A percentile compares a stretch with the other conserved stretches of the same genome.
phyloP scores from a whole-genome alignment of 352 stramenopile species.

The Phytophthora lateralis region DNA sequence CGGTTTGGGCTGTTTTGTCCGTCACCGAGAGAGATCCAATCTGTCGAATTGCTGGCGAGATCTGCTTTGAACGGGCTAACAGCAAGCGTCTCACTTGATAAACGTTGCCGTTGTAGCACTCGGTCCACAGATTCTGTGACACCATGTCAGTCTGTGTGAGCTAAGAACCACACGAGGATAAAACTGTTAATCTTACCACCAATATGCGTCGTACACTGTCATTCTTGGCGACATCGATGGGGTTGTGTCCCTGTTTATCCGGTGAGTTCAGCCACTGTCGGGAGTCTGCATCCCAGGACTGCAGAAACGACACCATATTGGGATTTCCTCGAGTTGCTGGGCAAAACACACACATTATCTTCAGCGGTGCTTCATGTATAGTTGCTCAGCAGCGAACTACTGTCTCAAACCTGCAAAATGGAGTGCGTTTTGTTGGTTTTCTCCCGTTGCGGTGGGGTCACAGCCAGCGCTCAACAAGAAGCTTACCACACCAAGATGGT shows the following conservation, averaged over 20 bases:
- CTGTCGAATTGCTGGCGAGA: not conserved
- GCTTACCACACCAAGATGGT: slow-evolving; percentile 24
- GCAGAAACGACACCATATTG: slow-evolving; percentile 41
- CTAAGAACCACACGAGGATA: not conserved
- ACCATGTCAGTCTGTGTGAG: not conserved
- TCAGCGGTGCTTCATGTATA: not conserved
- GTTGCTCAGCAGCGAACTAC: not conserved
- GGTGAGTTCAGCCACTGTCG: slow-evolving; percentile 32
- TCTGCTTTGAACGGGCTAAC: slow-evolving; percentile 3
- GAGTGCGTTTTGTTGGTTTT: slow-evolving; percentile 44
- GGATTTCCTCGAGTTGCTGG: slow-evolving; percentile 36
- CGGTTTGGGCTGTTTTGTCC: slow-evolving; percentile 37
- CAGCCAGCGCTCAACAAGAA: slow-evolving; percentile 43
- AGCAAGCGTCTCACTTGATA: slow-evolving; percentile 36
- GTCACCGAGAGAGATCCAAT: slow-evolving; percentile 13
- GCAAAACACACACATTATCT: slow-evolving; percentile 1
- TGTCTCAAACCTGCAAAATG: slow-evolving; percentile 42
- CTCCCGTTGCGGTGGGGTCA: slow-evolving; percentile 36
- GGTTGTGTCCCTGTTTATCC: slow-evolving; percentile 47
- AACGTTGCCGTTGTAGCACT: slow-evolving; percentile 42
- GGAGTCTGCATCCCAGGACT: slow-evolving; percentile 55
- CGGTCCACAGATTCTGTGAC: slow-evolving; percentile 46
- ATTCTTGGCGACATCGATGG: slow-evolving; percentile 39
- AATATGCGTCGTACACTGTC: slow-evolving; percentile 33
- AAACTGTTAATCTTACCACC: slow-evolving; percentile 23